Percentiles rank a stretch among this genome's conserved stretches.
Conservation (phyloP, 352 stramenopile species). For the Peronosclerospora sorghi region DNA sequence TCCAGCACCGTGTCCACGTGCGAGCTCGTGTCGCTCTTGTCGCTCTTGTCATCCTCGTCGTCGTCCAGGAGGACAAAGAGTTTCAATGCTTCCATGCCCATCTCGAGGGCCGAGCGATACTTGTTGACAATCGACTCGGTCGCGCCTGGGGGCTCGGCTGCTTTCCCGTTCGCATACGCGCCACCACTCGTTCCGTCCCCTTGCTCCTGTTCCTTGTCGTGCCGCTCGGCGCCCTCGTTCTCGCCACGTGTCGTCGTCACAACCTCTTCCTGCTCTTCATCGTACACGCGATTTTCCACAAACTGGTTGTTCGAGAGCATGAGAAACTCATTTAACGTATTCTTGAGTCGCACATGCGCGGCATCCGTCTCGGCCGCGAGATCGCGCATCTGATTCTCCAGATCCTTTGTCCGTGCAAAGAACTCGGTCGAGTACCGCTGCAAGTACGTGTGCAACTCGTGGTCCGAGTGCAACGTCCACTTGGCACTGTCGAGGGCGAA, state of each 20-base stretch:
- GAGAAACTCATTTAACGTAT: slow-evolving; percentile 84
- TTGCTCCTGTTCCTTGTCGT: background rate
- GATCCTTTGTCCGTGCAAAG: slow-evolving; percentile 55
- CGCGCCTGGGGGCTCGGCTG: slow-evolving; percentile 12
- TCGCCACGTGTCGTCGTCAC: slow-evolving; percentile 1
- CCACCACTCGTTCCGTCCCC: no score
- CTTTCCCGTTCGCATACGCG: background rate
- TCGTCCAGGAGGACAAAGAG: slow-evolving; percentile 77
- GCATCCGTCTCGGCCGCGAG: slow-evolving; percentile 54
- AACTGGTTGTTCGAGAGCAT: slow-evolving; percentile 84
- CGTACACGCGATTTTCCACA: slow-evolving; percentile 84
- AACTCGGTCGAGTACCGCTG: slow-evolving; percentile 53
- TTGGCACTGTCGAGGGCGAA: slow-evolving; percentile 33
- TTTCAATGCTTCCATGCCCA: slow-evolving; percentile 76
- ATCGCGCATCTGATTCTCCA: slow-evolving; percentile 63
- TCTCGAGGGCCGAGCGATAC: slow-evolving; percentile 63
- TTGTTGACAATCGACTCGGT: slow-evolving; percentile 56
- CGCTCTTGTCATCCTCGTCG: slow-evolving; percentile 28
- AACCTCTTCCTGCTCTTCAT: slow-evolving; percentile 76
- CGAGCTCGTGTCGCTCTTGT: slow-evolving; percentile 35
- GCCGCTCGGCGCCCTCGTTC: background rate
- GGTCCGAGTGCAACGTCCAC: slow-evolving; percentile 72
- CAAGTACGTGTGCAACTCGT: slow-evolving; percentile 55
- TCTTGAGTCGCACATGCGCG: slow-evolving; percentile 62
- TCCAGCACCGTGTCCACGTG: slow-evolving; percentile 69